Evolutionary conservation across 352 stramenopile species (phyloP), one percentile per base, ranked within the genome.

Genomic region (Elongisporangium senticosum): DNA sequence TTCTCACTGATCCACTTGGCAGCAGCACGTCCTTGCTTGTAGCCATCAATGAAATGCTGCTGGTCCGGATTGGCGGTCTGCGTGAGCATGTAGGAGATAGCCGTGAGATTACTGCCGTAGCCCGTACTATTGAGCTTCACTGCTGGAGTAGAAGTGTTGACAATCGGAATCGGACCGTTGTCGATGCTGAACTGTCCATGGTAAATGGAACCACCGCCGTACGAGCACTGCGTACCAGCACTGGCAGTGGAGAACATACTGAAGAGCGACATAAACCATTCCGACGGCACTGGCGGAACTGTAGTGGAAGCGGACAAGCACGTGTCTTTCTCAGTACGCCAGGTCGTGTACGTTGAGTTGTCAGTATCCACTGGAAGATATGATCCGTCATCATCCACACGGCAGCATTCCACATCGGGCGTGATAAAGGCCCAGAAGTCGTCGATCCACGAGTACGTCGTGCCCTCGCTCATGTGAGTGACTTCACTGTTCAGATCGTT

Each of bases 261-360:
- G 54, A 92, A 77, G 21, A 90, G 68, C 20, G 74, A 83, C 67
- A 89, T 88, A 64, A 85, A 92, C 23, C 73, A 83, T 33, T 77
- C 63, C 3, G 61, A 24, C 4, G 77, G 71, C 3, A 90, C 63
- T 7, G 74, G 73, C 14, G 79, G 62, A 39, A 68, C 62, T 0
- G 64, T 57, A 22, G 65, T 65, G 37, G 61, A 60, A 26, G 73
- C 50, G 10, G 66, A 51, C 19, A 89, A 40, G 57, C 83, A 92
- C 60, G 74, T 69, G 40, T 50, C 62, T 43, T 87, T 72, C 58
- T 74, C 61, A 8, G 67, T 49, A 3, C 59, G 33, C 28, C 81
- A 67, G 28, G 79, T 72, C 3, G 77, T 57, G 62, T 87, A 92
- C 5, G 64, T 53, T 4, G 70, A 71, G 37, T 59, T 59, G 11